Evolutionary conservation across 1,284 basidiomycete species (phyloP), one percentile per base, ranked within the genome.

Genomic region (Sutorius eximius): DNA sequence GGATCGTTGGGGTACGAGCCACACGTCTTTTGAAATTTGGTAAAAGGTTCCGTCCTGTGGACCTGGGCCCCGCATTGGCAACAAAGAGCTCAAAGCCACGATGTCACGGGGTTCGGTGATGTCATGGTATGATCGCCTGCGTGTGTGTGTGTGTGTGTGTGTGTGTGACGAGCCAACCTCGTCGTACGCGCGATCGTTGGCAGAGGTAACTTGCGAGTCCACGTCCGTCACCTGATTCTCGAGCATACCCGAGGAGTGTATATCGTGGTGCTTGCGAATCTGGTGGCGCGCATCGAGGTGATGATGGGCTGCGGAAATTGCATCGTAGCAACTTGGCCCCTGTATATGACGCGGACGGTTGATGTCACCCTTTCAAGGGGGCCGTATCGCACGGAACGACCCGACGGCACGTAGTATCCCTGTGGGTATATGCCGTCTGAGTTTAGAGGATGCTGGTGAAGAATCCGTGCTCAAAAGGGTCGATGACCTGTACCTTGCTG

Each of bases 271-370:
- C 27, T 5, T 37, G 38, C 16, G 20, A 37, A 45, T 61, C 54
- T 3, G 27, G 44, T 11, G 10, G 18, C 12, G 49, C 20, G 12
- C 20, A 24, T n/a, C 34, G n/a, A 13, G 32, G 44, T 22, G 45
- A 47, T 38, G 36, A 48, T 59, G n/a, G 15, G 4, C 24, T 63
- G 48, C 59, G 45, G 38, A 22, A 20, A 40, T 34, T 50, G 9
- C 33, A n/a, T 24, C 16, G n/a, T 18, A 30, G 37, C 3, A 11
- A n/a, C n/a, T n/a, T n/a, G 4, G 32, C 49, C 29, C 34, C 30
- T 29, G n/a, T 54, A 11, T 20, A 16, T 29, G 37, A 57, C 5
- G 24, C 5, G 24, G 24, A 27, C 1, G 30, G 36, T 6, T 29
- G 36, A 29, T 41, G 11, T 22, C 3, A 37, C n/a, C 9, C 27